phyloP scores from a whole-genome alignment of 768 basidiomycete genomes.

The Holtermannia corniformis region DNA sequence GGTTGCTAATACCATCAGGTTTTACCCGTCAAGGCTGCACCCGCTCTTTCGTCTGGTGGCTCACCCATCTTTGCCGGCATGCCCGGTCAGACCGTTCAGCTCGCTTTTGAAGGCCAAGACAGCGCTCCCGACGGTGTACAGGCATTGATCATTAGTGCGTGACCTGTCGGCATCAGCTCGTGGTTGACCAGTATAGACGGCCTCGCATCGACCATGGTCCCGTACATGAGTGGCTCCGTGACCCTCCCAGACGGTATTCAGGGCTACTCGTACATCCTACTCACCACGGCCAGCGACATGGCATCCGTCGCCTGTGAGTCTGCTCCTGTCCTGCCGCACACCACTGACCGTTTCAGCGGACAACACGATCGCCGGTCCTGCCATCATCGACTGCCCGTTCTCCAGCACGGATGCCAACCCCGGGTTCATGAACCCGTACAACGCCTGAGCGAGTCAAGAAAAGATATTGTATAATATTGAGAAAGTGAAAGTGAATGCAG shows the following conservation, averaged over 20 bases:
- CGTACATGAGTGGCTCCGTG: slow-evolving; percentile 18
- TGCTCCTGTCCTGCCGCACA: too few species aligned
- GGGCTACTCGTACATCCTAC: slow-evolving; percentile 7
- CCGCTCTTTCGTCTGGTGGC: slow-evolving; percentile 41
- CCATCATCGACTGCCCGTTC: slow-evolving; percentile 41
- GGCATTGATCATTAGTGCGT: too few species aligned
- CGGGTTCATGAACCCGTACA: slow-evolving; percentile 9
- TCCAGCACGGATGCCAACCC: slow-evolving; percentile 17
- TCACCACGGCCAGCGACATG: neutral
- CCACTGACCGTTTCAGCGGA: slow-evolving; percentile 45
- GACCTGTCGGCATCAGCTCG: too few species aligned
- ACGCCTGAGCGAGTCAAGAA: neutral
- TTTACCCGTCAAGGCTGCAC: slow-evolving; percentile 51
- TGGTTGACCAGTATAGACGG: too few species aligned
- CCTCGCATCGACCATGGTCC: slow-evolving; percentile 42
- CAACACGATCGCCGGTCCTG: slow-evolving; percentile 53
- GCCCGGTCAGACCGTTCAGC: slow-evolving; percentile 29
- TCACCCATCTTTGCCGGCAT: slow-evolving; percentile 10
- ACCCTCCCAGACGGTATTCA: neutral
- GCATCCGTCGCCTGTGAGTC: too few species aligned
- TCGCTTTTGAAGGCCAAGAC: slow-evolving; percentile 5
- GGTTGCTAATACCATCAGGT: too few species aligned
- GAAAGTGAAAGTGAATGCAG: neutral
- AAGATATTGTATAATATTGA: too few species aligned
- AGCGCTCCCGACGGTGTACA: neutral